A percentile compares a stretch with the other conserved stretches of the same genome.
phyloP scores from a whole-genome alignment of 192 early-diverging fungal genomes.

The Backusella westeae region DNA sequence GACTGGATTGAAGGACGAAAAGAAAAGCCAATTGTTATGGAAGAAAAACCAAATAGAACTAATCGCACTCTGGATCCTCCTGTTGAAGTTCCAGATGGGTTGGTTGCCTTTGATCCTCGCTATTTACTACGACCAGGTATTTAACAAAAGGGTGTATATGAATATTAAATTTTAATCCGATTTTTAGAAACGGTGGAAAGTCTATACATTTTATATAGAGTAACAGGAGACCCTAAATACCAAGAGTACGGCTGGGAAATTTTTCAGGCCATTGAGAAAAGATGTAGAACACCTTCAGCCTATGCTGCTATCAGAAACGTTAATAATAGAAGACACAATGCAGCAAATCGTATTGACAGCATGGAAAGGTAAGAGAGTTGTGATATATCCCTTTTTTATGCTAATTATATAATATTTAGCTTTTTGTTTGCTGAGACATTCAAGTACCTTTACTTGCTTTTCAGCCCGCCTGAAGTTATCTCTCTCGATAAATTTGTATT shows the following conservation, averaged over 20 bases:
- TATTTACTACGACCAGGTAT: slow-evolving; percentile 12
- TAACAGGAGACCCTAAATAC: slow-evolving; percentile 66
- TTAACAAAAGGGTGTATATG: background rate
- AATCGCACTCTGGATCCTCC: background rate
- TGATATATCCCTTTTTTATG: background rate
- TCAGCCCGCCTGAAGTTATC: slow-evolving; percentile 49
- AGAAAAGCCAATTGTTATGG: background rate
- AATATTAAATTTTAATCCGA: background rate
- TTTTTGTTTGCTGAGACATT: slow-evolving; percentile 74
- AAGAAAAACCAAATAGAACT: slow-evolving; percentile 6
- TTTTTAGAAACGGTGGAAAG: slow-evolving; percentile 66
- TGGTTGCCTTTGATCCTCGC: background rate
- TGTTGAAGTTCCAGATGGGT: background rate
- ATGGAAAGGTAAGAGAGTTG: slow-evolving; percentile 28
- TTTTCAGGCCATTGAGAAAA: slow-evolving; percentile 42
- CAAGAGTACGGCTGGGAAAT: slow-evolving; percentile 74
- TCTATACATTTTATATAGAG: slow-evolving; percentile 66
- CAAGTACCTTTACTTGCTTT: slow-evolving; percentile 69
- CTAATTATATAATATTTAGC: slow-evolving; percentile 1
- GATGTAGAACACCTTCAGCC: slow-evolving; percentile 44
- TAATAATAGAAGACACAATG: background rate
- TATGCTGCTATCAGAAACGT: slow-evolving; percentile 48
- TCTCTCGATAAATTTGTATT: slow-evolving; percentile 62
- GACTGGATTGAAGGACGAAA: background rate
- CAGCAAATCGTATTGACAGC: slow-evolving; percentile 14